Evolutionary conservation across 1,284 basidiomycete species (phyloP), one percentile per base, ranked within the genome.

Genomic region (Phaffia rhodozyma): DNA sequence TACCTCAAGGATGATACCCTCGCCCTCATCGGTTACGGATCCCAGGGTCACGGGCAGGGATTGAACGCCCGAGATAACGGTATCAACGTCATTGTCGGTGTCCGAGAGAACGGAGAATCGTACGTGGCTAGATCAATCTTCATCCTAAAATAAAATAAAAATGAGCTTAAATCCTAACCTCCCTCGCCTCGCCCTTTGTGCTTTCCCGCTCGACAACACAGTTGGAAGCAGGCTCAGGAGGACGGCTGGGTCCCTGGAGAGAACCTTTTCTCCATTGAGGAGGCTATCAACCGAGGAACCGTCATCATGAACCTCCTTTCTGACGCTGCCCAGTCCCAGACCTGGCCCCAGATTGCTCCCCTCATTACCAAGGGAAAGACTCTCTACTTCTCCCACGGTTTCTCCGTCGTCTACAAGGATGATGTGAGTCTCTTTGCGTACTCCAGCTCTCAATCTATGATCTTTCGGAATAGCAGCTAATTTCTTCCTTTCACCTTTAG

Each of bases 221-320:
- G 86, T 74, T 99, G 96, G 96, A 89, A 82, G 77, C 89, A 97
- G 78, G 96, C 96, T 62, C 77, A 85, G 58, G 91, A 91, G 77
- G 96, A 99, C 76, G 94, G 96, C 69, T 99, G 94, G 94, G 92
- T 96, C 47, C 93, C 94, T 58, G 94, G 93, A 71, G 87, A 97
- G 83, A 97, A 89, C 70, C 86, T 99, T 71, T 98, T 99, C 84
- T 82, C 92, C 72, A 97, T 99, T 72, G 91, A 97, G 73, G 93
- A 97, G 78, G 96, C 96, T 69, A 97, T 97, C 78, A 82, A 87
- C 71, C 84, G 83, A 71, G 96, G 94, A 60, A 96, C 94, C 50
- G 96, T 97, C 82, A 90, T 98, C 83, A 98, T 98, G 96, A 97
- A 97, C 83, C 82, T 99, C 66, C 86, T 99, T 71, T 97, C 93